Conservation (phyloP, 768 basidiomycete species). For the Crepidotus variabilis region DNA sequence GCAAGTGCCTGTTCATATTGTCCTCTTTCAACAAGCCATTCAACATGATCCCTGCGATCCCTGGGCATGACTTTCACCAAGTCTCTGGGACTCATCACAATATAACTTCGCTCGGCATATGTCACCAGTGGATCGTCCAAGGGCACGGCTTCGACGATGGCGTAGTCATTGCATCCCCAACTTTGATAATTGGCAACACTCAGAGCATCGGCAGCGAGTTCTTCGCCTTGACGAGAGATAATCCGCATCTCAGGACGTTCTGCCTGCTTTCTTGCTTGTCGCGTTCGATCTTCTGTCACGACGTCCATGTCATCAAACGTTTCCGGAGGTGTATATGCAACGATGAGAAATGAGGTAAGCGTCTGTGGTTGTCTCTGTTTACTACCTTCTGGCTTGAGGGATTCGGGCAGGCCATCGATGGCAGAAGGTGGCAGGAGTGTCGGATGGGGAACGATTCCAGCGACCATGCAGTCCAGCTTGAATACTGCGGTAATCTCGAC, state of each 20-base stretch:
- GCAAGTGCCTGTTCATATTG: constrained; percentile 88
- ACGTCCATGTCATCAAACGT: constrained; percentile 56
- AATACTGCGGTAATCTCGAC: constrained; percentile 92
- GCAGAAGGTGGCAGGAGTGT: constrained; percentile 27
- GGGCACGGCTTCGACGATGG: constrained; percentile 51
- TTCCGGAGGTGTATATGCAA: constrained; percentile 85
- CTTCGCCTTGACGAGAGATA: constrained; percentile 85
- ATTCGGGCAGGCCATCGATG: constrained; percentile 12
- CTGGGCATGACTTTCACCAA: constrained; percentile 84
- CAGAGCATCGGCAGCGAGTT: constrained; percentile 81
- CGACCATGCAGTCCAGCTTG: constrained; percentile 92
- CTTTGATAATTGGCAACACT: constrained; percentile 72
- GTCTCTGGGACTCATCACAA: constrained; percentile 85
- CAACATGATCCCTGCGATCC: constrained; percentile 86
- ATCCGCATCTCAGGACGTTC: constrained; percentile 94
- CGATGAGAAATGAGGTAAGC: constrained; percentile 75
- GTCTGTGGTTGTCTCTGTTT: constrained; percentile 19
- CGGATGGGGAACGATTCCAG: constrained; percentile 82
- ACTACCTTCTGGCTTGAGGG: constrained; percentile 13
- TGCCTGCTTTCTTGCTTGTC: constrained; percentile 79
- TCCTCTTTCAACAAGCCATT: constrained; percentile 85
- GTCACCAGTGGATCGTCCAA: constrained; percentile 24
- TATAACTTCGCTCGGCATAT: constrained; percentile 51
- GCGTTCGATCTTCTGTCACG: constrained; percentile 64
- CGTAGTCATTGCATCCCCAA: constrained; percentile 93